Evolutionary conservation across 1,139 yeast genomes (phyloP).

Genomic region (Yamadazyma triangularis): DNA sequence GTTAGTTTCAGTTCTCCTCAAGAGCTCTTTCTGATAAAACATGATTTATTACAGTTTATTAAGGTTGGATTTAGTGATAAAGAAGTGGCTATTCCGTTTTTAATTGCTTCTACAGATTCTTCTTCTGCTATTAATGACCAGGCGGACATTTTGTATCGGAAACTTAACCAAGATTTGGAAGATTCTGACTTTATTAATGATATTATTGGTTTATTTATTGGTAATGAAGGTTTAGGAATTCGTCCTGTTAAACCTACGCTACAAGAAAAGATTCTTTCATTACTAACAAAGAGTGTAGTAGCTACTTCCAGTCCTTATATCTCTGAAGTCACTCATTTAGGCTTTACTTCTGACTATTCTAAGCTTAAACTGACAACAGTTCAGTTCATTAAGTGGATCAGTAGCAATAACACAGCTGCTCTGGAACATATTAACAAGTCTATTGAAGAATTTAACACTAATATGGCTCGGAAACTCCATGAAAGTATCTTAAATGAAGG

Average conservation of each 20-base stretch:
- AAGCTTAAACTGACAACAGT: constrained; percentile 50
- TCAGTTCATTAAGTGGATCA: constrained; percentile 57
- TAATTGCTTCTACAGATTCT: constrained; percentile 65
- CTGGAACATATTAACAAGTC: constrained; percentile 14
- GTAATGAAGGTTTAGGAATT: constrained; percentile 29
- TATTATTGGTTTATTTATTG: constrained; percentile 46
- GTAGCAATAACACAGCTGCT: constrained; percentile 17
- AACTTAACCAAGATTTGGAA: constrained; percentile 51
- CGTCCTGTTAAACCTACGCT: constrained; percentile 53
- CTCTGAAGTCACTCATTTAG: constrained; percentile 46
- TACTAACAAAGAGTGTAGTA: constrained; percentile 47
- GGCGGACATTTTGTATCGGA: constrained; percentile 49
- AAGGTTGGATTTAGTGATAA: constrained; percentile 36
- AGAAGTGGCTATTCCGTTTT: constrained; percentile 36
- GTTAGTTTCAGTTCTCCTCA: constrained; percentile 46
- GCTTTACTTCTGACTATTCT: constrained; percentile 49
- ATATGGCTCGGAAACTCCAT: constrained; percentile 49
- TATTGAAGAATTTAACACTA: constrained; percentile 23
- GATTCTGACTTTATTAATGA: constrained; percentile 35
- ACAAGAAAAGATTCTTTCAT: constrained; percentile 55
- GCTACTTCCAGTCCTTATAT: constrained; percentile 42
- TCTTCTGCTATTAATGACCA: constrained; percentile 49
- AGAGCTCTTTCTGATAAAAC: constrained; percentile 46
- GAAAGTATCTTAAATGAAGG: constrained; percentile 51
- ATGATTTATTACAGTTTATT: constrained; percentile 28